phyloP scores from a whole-genome alignment of 805 yeast genomes.

The Wickerhamiella galacta region DNA sequence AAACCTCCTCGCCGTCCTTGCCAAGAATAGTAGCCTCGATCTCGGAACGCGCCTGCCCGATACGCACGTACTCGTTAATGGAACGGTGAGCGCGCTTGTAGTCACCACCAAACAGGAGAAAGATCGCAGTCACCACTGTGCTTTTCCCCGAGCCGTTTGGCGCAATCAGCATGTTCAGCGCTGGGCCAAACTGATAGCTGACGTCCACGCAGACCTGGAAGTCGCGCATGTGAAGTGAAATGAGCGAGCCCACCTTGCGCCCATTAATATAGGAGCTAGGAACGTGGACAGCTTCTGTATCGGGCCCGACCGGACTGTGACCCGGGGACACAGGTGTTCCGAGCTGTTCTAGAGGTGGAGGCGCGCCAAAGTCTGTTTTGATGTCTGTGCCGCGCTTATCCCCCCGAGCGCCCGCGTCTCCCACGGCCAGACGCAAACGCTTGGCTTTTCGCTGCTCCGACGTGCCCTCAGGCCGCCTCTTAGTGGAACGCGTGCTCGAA shows the following conservation, averaged over 20 bases:
- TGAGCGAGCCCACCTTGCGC: constrained; percentile 13
- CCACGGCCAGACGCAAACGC: too few species aligned
- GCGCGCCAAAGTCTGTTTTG: too few species aligned
- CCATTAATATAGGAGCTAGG: too few species aligned
- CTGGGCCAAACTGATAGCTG: constrained; percentile 45
- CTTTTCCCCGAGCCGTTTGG: constrained; percentile 96
- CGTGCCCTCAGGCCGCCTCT: too few species aligned
- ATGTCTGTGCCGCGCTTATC: too few species aligned
- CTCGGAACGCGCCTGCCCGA: constrained; percentile 6
- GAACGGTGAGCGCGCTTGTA: constrained; percentile 26
- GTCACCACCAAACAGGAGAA: constrained; percentile 67
- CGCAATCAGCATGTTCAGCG: constrained; percentile 80
- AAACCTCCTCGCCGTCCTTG: not conserved
- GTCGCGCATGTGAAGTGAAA: constrained; percentile 9
- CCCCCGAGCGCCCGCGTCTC: too few species aligned
- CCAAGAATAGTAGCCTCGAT: constrained; percentile 9
- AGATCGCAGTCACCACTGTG: constrained; percentile 82
- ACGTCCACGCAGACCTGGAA: constrained; percentile 15
- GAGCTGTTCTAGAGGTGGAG: too few species aligned
- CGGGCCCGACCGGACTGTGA: too few species aligned
- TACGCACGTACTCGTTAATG: constrained; percentile 10
- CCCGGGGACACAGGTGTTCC: too few species aligned
- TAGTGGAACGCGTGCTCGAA: too few species aligned
- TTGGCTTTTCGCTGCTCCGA: too few species aligned
- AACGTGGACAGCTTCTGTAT: too few species aligned